phyloP scores from a whole-genome alignment of 2,329 filamentous ascomycete genomes.

The Zopfia rhizophila region DNA sequence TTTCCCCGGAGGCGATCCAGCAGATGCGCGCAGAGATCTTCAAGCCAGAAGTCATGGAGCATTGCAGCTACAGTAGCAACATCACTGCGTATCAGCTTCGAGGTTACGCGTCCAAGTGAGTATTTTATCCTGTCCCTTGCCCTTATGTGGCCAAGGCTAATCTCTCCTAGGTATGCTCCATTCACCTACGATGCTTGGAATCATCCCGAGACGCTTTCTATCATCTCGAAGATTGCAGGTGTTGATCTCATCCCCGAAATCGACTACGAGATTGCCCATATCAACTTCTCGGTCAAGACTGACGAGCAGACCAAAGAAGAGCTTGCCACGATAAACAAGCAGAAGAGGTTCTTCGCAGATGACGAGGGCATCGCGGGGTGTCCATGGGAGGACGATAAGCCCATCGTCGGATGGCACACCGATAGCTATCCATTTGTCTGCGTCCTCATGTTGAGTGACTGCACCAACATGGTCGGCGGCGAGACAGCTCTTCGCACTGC shows the following conservation, averaged over 20 bases:
- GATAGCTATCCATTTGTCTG: conserved; percentile 77
- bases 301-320: conserved; percentile 59
- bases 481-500: conserved; percentile 70
- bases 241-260: conserved; percentile 67
- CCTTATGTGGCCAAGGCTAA: conserved; percentile 6
- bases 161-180: conserved; percentile 64
- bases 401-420: conserved; percentile 71
- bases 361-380: conserved; percentile 57
- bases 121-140: conserved; percentile 19
- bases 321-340: conserved; percentile 50
- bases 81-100: conserved; percentile 66
- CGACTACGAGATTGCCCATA: conserved; percentile 68
- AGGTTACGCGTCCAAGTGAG: conserved; percentile 67
- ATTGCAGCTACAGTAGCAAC: conserved; percentile 69
- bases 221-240: conserved; percentile 67
- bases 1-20: conserved; percentile 69
- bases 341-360: conserved; percentile 49
- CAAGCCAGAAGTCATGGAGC: conserved; percentile 64
- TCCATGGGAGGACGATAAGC: conserved; percentile 60
- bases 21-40: conserved; percentile 72
- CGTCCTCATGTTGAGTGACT: conserved; percentile 74
- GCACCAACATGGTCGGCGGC: conserved; percentile 70
- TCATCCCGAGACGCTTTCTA: conserved; percentile 63
- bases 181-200: conserved; percentile 73
- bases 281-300: conserved; percentile 66